Base-by-base conservation (phyloP, 2,329 filamentous ascomycete genomes). In the Penicillium sp. region DNA sequence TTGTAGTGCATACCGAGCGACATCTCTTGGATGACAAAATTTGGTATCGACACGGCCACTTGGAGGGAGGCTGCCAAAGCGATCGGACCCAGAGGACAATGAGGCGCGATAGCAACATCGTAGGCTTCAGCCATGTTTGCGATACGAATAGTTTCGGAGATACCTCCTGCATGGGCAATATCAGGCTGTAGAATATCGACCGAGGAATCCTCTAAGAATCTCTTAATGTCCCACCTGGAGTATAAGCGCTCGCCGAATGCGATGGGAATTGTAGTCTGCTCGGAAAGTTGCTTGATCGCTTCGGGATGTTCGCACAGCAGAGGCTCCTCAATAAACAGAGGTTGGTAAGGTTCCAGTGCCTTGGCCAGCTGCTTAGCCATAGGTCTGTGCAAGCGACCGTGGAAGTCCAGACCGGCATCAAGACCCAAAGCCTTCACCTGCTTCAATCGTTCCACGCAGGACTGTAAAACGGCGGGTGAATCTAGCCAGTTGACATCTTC, bases 1-100 rank as follows among this genome's bases (percentile, higher is more conserved):
- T 92, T 91, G 67, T 92, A 92, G 69, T 92, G 89, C 66, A 92
- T 92, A 0, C 88, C 89, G 25, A 91, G 67, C 38, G 85, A 87
- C 89, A 91, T 91, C 70, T 91, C 88, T 65, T 90, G 85, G 31
- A 91, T 91, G 0, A 82, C 83, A 68, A 88, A 90, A 69, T 88
- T 91, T n/a, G 80, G 80, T 17, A 76, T 83, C 4, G 74, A 77
- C 22, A 82, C 76, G 16, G 84, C 86, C 1, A 91, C 82, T 57
- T 91, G 88, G 17, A 90, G 76, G 40, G 81, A 85, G 0, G 88
- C 88, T 0, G 88, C 88, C 11, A 91, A 76, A 0, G 88, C 87
- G 44, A 91, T 87, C 0, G 88, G 88, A 0, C 88, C 88, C 0
- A 91, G 70, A 0, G 88, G 88, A 61, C 87, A 90, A 61, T 91